These are phyloP conservation scores for Barnettozyma sp. DNA, from an alignment of 805 yeast species.

Conservation along the genomic window DNA sequence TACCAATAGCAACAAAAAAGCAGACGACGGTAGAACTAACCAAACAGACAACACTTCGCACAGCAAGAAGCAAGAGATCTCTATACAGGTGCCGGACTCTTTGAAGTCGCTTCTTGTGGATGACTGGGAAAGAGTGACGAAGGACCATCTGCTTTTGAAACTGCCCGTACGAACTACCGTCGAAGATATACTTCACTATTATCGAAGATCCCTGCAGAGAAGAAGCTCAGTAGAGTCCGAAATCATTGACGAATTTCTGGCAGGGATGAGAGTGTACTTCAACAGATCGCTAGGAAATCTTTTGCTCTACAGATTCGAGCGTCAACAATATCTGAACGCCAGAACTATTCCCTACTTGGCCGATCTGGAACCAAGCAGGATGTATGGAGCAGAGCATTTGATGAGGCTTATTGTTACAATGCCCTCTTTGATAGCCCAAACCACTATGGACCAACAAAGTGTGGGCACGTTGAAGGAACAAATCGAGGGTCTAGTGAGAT, in stretches of 20 bases:
- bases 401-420: constrained; percentile 68
- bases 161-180: constrained; percentile 58
- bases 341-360: constrained; percentile 30
- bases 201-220: constrained; percentile 29
- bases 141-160: constrained; percentile 61
- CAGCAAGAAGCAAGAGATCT: constrained; percentile 34
- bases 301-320: constrained; percentile 67
- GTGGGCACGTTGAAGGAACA: constrained; percentile 47
- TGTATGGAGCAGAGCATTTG: constrained; percentile 81
- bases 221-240: constrained; percentile 31
- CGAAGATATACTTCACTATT: constrained; percentile 47
- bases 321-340: constrained; percentile 61
- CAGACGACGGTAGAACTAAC: too few species aligned
- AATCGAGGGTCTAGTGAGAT: constrained; percentile 47
- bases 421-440: constrained; percentile 76
- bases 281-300: constrained; percentile 64
- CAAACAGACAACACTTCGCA: too few species aligned
- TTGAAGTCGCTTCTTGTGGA: constrained; percentile 71
- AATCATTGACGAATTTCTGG: constrained; percentile 58
- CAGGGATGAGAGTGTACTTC: constrained; percentile 68
- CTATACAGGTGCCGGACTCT: constrained; percentile 52
- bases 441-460: constrained; percentile 76
- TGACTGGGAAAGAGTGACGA: constrained; percentile 91
- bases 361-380: constrained; percentile 32
- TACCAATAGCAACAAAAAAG: too few species aligned